Conservation (phyloP, 2,329 filamentous ascomycete species). For the Coniella vitis region DNA sequence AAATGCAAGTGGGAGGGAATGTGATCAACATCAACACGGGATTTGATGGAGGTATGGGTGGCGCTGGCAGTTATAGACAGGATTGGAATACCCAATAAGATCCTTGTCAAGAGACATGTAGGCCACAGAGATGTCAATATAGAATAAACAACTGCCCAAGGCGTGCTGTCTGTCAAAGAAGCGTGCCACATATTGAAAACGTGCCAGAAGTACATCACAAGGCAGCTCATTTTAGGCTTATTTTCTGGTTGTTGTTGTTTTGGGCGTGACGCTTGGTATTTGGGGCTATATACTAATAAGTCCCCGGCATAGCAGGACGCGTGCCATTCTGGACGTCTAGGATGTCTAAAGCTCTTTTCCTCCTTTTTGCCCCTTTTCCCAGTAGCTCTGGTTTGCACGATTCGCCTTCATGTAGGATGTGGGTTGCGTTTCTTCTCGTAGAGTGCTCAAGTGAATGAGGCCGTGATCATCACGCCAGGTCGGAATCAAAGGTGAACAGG, state of each 20-base stretch:
- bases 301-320: not conserved
- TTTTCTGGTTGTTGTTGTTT: not conserved
- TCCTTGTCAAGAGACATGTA: not conserved
- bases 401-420: no score
- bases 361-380: not conserved
- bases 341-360: not conserved
- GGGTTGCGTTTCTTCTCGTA: no score
- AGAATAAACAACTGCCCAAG: not conserved
- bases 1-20: not conserved
- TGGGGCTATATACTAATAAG: not conserved
- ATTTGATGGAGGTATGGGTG: not conserved
- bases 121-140: not conserved
- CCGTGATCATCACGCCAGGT: not conserved
- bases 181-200: not conserved
- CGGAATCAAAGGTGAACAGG: not conserved
- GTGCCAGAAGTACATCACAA: no score
- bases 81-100: constrained; percentile 7
- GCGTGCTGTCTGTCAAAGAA: not conserved
- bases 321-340: not conserved
- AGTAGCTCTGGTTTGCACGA: no score
- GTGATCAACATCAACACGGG: not conserved
- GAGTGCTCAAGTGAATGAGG: no score
- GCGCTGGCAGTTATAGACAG: not conserved
- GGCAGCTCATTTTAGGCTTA: no score
- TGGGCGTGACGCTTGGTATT: constrained; percentile 8